Evolutionary conservation across 805 yeast genomes (phyloP).

Genomic region (Starmera amethionina): DNA sequence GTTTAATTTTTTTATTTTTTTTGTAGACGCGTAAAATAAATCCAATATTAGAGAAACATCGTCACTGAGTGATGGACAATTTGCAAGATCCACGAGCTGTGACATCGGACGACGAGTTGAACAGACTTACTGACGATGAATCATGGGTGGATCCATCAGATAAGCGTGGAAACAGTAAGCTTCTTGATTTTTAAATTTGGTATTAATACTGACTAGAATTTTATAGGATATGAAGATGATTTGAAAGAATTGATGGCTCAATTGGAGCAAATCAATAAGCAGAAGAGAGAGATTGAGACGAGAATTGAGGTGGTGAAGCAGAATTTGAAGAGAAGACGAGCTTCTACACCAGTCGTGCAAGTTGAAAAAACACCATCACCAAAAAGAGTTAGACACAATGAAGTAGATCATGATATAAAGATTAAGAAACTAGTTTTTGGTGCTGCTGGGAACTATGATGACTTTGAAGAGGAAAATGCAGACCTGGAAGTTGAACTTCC

Average conservation of each 20-base stretch:
- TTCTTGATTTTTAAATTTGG: background rate
- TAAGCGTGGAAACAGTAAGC: background rate
- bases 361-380: background rate
- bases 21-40: too few species aligned
- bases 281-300: constrained; percentile 9
- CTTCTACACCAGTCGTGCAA: constrained; percentile 1
- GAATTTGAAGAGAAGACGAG: background rate
- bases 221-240: background rate
- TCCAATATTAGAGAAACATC: too few species aligned
- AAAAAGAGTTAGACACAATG: background rate
- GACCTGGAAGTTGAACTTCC: too few species aligned
- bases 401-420: constrained; percentile 9
- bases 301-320: constrained; percentile 1
- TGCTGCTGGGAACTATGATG: too few species aligned
- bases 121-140: constrained; percentile 5
- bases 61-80: constrained; percentile 5
- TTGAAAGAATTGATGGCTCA: background rate
- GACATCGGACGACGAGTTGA: background rate
- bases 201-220: background rate
- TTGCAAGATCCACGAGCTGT: constrained; percentile 8
- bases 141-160: background rate
- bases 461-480: too few species aligned
- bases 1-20: background rate
- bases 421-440: background rate
- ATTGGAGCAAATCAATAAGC: constrained; percentile 9